Conservation (phyloP, 2,329 filamentous ascomycete species). For the Keithomyces neogunnii region DNA sequence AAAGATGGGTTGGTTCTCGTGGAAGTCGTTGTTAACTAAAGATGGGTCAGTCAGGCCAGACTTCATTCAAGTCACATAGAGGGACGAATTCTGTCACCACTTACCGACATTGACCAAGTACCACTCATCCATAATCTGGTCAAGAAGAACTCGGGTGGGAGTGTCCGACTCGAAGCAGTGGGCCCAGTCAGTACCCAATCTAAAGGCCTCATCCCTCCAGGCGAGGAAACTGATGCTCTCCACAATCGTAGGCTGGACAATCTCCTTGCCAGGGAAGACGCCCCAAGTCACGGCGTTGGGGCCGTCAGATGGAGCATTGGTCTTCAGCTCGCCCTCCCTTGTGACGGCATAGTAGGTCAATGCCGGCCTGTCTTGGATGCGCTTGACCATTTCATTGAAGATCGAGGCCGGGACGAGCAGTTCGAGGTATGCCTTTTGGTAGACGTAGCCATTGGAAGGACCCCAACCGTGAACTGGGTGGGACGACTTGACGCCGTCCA, state of each 20-base stretch:
- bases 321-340: constrained; percentile 70
- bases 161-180: constrained; percentile 75
- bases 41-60: background rate
- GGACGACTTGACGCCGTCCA: constrained; percentile 82
- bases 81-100: constrained; percentile 20
- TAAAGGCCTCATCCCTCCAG: constrained; percentile 97
- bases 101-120: constrained; percentile 90
- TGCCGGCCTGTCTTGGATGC: constrained; percentile 70
- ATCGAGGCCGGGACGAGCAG: constrained; percentile 76
- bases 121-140: constrained; percentile 81
- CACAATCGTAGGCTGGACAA: constrained; percentile 99
- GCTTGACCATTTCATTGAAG: constrained; percentile 65
- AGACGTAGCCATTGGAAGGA: constrained; percentile 89
- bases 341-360: constrained; percentile 94
- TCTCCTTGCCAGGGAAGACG: constrained; percentile 97
- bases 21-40: constrained; percentile 94
- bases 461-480: constrained; percentile 91
- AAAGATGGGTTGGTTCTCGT: constrained; percentile 73
- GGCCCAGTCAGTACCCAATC: constrained; percentile 87
- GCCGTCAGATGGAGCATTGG: constrained; percentile 75
- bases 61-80: background rate
- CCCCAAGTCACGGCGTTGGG: constrained; percentile 99
- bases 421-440: constrained; percentile 96
- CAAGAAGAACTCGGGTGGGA: constrained; percentile 71
- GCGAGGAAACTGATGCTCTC: constrained; percentile 96